phyloP scores from a whole-genome alignment of 805 yeast genomes.

The Hanseniaspora mollemarum region DNA sequence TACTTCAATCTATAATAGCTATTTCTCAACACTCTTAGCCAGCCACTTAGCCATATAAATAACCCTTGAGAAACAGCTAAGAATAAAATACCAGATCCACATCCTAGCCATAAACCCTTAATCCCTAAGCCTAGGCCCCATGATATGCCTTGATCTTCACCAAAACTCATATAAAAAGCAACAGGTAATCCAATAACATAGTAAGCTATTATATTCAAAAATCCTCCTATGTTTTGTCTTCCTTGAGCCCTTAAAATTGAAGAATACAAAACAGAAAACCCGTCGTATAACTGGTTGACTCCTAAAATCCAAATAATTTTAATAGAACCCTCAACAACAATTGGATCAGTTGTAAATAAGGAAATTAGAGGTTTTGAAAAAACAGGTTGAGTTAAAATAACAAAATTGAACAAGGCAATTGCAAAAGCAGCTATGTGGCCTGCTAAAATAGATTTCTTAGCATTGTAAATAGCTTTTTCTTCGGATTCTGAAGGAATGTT shows the following conservation, averaged over 20 bases:
- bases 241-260: conserved; percentile 72
- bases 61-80: conserved; percentile 33
- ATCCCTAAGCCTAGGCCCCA: conserved; percentile 55
- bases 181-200: conserved; percentile 62
- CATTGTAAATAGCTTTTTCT: conserved; percentile 19
- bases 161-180: conserved; percentile 30
- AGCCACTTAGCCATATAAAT: conserved; percentile 16
- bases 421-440: conserved; percentile 31
- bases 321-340: conserved; percentile 43
- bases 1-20: conserved; percentile 13
- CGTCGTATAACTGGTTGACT: conserved; percentile 55
- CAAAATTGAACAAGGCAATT: conserved; percentile 34
- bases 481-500: background rate
- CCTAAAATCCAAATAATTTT: conserved; percentile 37
- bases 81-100: conserved; percentile 50
- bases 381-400: conserved; percentile 35
- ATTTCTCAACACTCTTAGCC: conserved; percentile 17
- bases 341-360: conserved; percentile 51
- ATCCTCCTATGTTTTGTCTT: conserved; percentile 59
- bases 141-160: conserved; percentile 34
- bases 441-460: conserved; percentile 33
- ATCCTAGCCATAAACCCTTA: conserved; percentile 63
- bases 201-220: conserved; percentile 57
- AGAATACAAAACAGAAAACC: conserved; percentile 57
- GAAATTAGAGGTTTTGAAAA: conserved; percentile 14